Conservation (phyloP, 352 stramenopile species). For the Phytophthora palmivora region DNA sequence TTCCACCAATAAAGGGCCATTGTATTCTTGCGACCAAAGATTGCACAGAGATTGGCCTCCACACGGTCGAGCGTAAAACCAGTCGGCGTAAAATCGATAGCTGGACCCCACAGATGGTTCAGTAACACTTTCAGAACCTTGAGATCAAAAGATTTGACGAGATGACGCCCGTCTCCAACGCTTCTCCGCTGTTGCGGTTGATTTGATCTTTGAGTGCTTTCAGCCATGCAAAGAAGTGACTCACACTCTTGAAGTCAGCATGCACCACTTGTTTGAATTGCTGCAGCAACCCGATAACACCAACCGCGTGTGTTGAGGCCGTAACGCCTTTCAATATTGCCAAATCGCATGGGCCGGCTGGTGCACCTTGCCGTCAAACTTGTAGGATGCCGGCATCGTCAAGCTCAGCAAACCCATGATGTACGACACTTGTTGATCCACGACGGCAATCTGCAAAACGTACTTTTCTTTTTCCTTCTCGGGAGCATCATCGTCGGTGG, state of each 20-base stretch:
- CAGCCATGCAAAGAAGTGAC: background rate
- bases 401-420: conserved; percentile 13
- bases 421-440: background rate
- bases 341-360: conserved; percentile 11
- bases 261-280: background rate
- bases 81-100: too few species aligned
- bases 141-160: background rate
- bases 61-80: too few species aligned
- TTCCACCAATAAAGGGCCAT: too few species aligned
- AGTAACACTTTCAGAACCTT: conserved; percentile 12
- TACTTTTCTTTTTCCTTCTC: background rate
- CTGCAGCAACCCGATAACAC: background rate
- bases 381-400: conserved; percentile 3
- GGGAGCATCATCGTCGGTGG: background rate
- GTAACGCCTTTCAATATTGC: background rate
- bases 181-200: background rate
- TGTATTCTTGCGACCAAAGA: too few species aligned
- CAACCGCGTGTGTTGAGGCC: conserved; percentile 2
- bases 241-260: conserved; percentile 2
- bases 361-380: background rate
- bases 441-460: conserved; percentile 2
- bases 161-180: background rate
- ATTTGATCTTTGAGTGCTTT: background rate
- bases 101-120: conserved; percentile 10
- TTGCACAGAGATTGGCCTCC: too few species aligned